Base-by-base conservation (phyloP, 331 rosid genomes). In the Malus hybrid region DNA sequence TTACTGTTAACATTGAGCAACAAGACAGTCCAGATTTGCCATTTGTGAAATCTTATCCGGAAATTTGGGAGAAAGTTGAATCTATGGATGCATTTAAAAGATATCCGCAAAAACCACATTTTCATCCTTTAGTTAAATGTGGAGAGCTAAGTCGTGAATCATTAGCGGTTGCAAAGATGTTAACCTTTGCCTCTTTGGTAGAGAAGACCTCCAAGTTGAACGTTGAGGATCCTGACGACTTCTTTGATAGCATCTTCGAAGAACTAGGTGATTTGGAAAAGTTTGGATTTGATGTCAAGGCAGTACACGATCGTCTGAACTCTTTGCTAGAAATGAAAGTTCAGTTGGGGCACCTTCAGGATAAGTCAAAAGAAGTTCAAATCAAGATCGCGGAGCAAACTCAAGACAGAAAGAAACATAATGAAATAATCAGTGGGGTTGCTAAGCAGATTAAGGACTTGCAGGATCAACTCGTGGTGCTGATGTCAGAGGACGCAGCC, bases 31-130 rank as follows among this genome's bases (percentile, higher is more conserved):
- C 61, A 33, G 3, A 33, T 32, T 74, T 33, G 7, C 76, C 83
- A 22, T 74, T 74, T 50, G 61, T 28, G 66, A 62, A 15, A 62
- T 26, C n/a, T 62, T 62, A 50, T 50, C 56, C 3, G 15, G 19
- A 5, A 15, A 5, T 74, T 30, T 79, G 83, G 79, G 5, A 50
- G 61, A 6, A 26, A 16, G 10, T 79, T 61, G 83, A 79, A 74
- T 74, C 75, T 9, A 48, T 74, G 75, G 83, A 68, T 22, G 75
- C 3, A 36, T 68, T 79, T 78, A 68, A 44, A 79, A 79, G 62
- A 53, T 48, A 58, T 24, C 79, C 76, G 6, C 83, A 80, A 53
- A 61, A 68, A 10, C 76, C 76, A 5, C 75, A 80, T 69, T 80
- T 80, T 74, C 42, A 10, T 18, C 76, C 79, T 34, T 55, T 68